These are phyloP conservation scores for Rhodomyrtus tomentosa DNA, from an alignment of 345 rosid species.

Conservation along the genomic window DNA sequence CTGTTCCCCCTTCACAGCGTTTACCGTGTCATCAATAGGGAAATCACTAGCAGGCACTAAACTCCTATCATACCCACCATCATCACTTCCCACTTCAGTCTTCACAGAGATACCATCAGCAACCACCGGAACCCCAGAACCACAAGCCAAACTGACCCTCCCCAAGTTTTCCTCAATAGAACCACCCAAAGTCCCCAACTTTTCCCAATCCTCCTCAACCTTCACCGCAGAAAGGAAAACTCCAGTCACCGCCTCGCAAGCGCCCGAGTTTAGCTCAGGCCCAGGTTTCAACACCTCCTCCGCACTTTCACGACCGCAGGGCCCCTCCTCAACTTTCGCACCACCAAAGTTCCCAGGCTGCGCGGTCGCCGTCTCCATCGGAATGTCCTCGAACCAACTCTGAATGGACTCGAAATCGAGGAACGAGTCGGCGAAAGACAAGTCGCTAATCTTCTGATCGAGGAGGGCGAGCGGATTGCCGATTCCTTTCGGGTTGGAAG, in stretches of 20 bases:
- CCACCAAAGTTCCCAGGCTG: background rate
- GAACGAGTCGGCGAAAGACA: conserved; percentile 34
- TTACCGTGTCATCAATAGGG: conserved; percentile 1
- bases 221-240: conserved; percentile 9
- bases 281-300: background rate
- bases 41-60: conserved; percentile 14
- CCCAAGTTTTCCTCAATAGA: conserved; percentile 35
- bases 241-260: background rate
- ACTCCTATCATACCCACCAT: conserved; percentile 7
- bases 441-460: conserved; percentile 15
- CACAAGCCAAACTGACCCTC: background rate
- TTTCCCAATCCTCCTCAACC: conserved; percentile 20
- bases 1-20: conserved; percentile 10
- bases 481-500: conserved; percentile 17
- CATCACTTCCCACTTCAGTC: conserved; percentile 7
- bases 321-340: background rate
- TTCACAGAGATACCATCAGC: conserved; percentile 9
- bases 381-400: conserved; percentile 35
- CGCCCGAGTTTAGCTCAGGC: background rate
- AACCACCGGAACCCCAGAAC: conserved; percentile 22
- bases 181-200: conserved; percentile 15
- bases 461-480: conserved; percentile 17
- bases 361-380: conserved; percentile 1
- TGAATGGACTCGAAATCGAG: conserved; percentile 51
- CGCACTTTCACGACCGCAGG: background rate